Conservation (phyloP, 164 flowering plant species). For the Vitis labrusca region DNA sequence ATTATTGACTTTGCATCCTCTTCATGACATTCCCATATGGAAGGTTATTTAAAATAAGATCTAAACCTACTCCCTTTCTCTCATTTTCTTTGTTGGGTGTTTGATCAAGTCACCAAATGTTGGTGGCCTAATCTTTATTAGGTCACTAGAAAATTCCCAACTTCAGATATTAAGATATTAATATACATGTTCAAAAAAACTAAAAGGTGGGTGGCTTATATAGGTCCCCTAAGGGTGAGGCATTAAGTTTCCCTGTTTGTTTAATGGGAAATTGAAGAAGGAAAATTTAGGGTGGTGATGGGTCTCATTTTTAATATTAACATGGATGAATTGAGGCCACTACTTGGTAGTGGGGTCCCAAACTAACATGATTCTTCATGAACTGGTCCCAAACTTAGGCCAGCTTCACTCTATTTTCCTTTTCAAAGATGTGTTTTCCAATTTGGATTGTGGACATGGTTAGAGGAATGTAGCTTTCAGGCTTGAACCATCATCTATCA, state of each 20-base stretch:
- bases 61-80: not conserved
- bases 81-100: slow-evolving; percentile 7
- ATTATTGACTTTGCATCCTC: slow-evolving; percentile 16
- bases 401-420: slow-evolving; percentile 4
- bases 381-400: slow-evolving; percentile 4
- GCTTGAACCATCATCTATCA: slow-evolving; percentile 1
- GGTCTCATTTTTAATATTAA: slow-evolving; percentile 8
- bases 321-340: slow-evolving; percentile 9
- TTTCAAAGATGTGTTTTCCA: slow-evolving; percentile 11
- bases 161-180: not conserved
- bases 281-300: slow-evolving; percentile 2
- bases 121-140: not conserved
- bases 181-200: not conserved
- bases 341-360: slow-evolving; percentile 16
- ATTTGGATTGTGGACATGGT: slow-evolving; percentile 5
- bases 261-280: not conserved
- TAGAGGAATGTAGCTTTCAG: slow-evolving; percentile 16
- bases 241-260: not conserved
- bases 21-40: not conserved
- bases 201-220: not conserved
- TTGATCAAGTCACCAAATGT: not conserved
- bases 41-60: not conserved
- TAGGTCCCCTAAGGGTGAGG: not conserved
- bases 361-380: slow-evolving; percentile 8
- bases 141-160: not conserved